phyloP scores from a whole-genome alignment of 2,329 filamentous ascomycete species.

The Teratosphaeria zuluensis region DNA sequence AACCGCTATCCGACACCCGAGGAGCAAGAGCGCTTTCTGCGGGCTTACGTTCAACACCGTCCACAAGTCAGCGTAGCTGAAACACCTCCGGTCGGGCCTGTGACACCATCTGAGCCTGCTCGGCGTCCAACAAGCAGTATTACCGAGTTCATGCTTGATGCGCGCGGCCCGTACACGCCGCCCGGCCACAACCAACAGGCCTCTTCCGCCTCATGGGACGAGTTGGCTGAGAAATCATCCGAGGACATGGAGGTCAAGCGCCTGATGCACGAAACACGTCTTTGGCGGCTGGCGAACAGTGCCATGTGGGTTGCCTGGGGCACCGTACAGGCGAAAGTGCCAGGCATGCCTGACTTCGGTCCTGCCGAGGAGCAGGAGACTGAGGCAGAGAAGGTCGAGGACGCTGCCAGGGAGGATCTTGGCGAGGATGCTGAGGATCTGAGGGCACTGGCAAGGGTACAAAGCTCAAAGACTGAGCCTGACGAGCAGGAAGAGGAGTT shows the following conservation, averaged over 20 bases:
- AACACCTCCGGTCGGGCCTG: slow-evolving; percentile 21
- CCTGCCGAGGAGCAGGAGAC: slow-evolving; percentile 12
- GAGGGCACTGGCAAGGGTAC: slow-evolving; percentile 10
- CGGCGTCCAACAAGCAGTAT: slow-evolving; percentile 31
- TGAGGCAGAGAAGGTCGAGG: slow-evolving; percentile 21
- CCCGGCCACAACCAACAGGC: not conserved
- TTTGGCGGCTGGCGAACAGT: slow-evolving; percentile 83
- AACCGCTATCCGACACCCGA: slow-evolving; percentile 64
- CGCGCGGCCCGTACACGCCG: slow-evolving; percentile 33
- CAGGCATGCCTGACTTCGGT: slow-evolving; percentile 51
- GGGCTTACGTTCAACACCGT: slow-evolving; percentile 75
- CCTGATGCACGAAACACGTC: slow-evolving; percentile 65
- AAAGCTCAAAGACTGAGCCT: slow-evolving; percentile 4
- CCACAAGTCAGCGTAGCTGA: slow-evolving; percentile 49
- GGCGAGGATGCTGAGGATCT: slow-evolving; percentile 10
- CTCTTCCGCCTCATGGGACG: slow-evolving; percentile 7
- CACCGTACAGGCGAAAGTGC: slow-evolving; percentile 84
- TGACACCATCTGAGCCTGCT: slow-evolving; percentile 10
- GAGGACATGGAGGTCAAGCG: slow-evolving; percentile 58
- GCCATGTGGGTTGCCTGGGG: slow-evolving; percentile 95
- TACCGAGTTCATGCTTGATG: slow-evolving; percentile 69
- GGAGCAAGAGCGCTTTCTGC: slow-evolving; percentile 76
- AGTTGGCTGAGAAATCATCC: slow-evolving; percentile 44
- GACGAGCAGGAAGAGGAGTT: slow-evolving; percentile 61
- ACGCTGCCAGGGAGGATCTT: slow-evolving; percentile 13